Conservation (phyloP, 2,329 filamentous ascomycete species). For the Monosporascus sp. region DNA sequence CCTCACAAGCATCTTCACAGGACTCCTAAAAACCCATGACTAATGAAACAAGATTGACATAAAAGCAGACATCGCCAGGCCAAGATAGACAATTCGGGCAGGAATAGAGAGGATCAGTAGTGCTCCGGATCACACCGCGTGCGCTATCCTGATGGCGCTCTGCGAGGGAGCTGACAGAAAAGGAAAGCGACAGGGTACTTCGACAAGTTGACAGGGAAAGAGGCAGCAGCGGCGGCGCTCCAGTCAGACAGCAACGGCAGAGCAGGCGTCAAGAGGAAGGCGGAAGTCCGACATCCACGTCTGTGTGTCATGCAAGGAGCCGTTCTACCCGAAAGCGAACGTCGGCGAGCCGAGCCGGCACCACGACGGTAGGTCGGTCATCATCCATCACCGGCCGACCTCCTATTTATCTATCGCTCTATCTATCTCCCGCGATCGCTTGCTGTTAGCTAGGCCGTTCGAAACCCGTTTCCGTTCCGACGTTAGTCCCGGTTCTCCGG, state of each 20-base stretch:
- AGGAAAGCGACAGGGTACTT: neutral
- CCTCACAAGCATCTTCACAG: too few species aligned
- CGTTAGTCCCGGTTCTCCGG: neutral
- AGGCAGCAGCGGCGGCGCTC: neutral
- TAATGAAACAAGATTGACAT: too few species aligned
- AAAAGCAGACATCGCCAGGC: neutral
- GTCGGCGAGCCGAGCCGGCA: conserved; percentile 3
- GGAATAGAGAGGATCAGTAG: neutral
- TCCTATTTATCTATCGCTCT: neutral
- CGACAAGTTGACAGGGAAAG: neutral
- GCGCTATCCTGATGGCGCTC: conserved; percentile 2
- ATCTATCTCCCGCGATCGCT: too few species aligned
- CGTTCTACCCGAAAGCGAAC: conserved; percentile 11
- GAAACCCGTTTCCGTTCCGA: neutral
- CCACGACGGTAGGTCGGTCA: conserved; percentile 6
- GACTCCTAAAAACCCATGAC: too few species aligned
- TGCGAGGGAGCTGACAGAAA: neutral
- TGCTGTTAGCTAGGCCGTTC: too few species aligned
- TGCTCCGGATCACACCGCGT: neutral
- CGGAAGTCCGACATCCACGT: conserved; percentile 3
- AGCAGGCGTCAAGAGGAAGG: conserved; percentile 5
- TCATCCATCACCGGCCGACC: neutral
- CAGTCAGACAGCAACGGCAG: neutral
- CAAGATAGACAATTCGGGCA: neutral
- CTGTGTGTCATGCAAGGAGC: conserved; percentile 8